A percentile compares a stretch with the other conserved stretches of the same genome.
Evolutionary conservation across 2,329 filamentous ascomycete species (phyloP).

Genomic region (Botrytis pseudocinerea): DNA sequence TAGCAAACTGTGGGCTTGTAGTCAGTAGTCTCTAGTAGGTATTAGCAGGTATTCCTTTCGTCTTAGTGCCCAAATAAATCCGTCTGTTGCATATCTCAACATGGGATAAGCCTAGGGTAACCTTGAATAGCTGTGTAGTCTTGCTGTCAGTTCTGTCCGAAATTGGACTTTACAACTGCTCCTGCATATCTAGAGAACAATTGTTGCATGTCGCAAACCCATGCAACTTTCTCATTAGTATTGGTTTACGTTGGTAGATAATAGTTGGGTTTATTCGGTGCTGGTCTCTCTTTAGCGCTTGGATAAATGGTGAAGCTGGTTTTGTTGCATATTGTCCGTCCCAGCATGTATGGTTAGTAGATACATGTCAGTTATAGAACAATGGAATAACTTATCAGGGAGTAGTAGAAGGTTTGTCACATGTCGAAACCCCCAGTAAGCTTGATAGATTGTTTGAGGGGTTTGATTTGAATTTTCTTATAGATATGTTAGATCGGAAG

Average conservation of each 20-base stretch:
- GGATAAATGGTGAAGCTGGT: neutral
- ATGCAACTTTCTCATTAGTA: neutral
- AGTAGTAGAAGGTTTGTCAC: neutral
- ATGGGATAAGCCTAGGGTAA: neutral
- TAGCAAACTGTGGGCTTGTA: neutral
- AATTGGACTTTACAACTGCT: fast-evolving
- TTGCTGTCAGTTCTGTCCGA: fast-evolving
- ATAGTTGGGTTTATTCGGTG: fast-evolving
- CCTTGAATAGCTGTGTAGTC: neutral
- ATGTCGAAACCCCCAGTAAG: neutral
- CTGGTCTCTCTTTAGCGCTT: neutral
- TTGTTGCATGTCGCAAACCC: neutral
- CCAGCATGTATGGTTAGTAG: neutral
- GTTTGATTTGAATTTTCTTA: neutral
- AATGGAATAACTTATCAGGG: neutral
- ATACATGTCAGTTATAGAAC: neutral
- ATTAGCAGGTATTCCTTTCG: neutral
- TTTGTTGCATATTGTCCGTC: neutral
- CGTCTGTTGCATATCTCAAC: neutral
- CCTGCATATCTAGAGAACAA: fast-evolving
- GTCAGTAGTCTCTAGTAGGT: neutral
- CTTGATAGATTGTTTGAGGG: neutral
- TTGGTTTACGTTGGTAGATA: neutral
- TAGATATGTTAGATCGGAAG: no score
- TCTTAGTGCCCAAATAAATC: neutral